Base-by-base conservation (phyloP, 306 rosid species). In the Urtica urens region DNA sequence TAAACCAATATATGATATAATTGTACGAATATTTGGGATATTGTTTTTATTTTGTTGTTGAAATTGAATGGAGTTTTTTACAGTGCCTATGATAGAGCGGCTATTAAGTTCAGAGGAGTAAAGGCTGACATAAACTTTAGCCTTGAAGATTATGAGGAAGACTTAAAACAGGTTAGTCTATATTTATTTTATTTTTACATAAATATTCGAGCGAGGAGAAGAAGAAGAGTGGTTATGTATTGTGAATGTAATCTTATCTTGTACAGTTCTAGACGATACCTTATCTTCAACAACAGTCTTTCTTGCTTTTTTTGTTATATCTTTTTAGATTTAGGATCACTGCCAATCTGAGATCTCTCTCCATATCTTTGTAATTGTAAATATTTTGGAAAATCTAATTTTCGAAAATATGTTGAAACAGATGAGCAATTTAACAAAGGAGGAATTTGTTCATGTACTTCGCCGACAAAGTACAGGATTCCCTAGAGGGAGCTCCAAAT, bases 11-110 rank as follows among this genome's bases (percentile, higher is more conserved):
- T n/a, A n/a, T n/a, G n/a, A n/a, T n/a, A n/a, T n/a, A n/a, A n/a
- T n/a, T n/a, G n/a, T n/a, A n/a, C n/a, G n/a, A n/a, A n/a, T n/a
- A n/a, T n/a, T n/a, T n/a, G n/a, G n/a, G n/a, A n/a, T n/a, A n/a
- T n/a, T n/a, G n/a, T n/a, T n/a, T n/a, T n/a, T n/a, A n/a, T n/a
- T n/a, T n/a, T n/a, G n/a, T n/a, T n/a, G n/a, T n/a, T n/a, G n/a
- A n/a, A n/a, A n/a, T n/a, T n/a, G n/a, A n/a, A n/a, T n/a, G n/a
- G n/a, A n/a, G n/a, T 44, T 35, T 22, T 23, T 38, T 10, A 38
- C 93, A 92, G 99, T 60, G 99, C 99, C 3, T 92, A 92, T 49
- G 99, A 92, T 75, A 79, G 99, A 66, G 99, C 99, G 1, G 99
- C 99, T 14, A 85, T 92, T 40, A 92, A 92, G 61, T 92, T 92